A percentile compares a stretch with the other conserved stretches of the same genome.
phyloP scores from a whole-genome alignment of 2,329 filamentous ascomycete genomes.

The Pestalotiopsis sp. region DNA sequence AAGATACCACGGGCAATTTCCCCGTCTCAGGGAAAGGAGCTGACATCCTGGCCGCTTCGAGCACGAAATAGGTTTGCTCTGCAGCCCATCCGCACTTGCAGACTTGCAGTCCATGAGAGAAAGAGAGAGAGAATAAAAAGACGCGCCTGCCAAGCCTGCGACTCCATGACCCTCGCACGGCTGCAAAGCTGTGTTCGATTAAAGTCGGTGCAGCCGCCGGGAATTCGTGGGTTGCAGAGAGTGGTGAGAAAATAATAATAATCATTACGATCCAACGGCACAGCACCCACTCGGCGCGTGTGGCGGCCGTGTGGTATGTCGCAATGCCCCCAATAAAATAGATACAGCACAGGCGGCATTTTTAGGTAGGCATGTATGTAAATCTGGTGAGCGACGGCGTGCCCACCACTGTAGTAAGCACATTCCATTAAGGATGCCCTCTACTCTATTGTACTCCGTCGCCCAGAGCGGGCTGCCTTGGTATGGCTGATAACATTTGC shows the following conservation, averaged over 20 bases:
- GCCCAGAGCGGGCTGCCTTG: too few relatives aligned
- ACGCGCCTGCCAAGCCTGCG: conserved; percentile 8
- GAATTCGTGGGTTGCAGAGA: background rate
- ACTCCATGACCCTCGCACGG: conserved; percentile 1
- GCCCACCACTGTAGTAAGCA: background rate
- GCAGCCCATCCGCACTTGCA: conserved; percentile 11
- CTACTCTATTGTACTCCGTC: background rate
- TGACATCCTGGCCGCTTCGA: conserved; percentile 8
- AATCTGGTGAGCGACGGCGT: too few relatives aligned
- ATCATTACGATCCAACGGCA: background rate
- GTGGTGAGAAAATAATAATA: background rate
- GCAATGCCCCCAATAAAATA: background rate
- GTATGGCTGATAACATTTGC: background rate
- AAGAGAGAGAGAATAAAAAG: background rate
- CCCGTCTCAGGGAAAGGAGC: conserved; percentile 14
- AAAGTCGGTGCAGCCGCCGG: background rate
- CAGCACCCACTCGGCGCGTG: background rate
- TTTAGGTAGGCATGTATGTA: background rate
- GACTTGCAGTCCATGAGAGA: background rate
- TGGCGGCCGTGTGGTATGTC: background rate
- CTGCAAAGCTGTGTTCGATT: background rate
- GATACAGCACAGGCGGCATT: background rate
- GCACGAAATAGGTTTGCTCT: conserved; percentile 5
- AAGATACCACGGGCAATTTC: conserved; percentile 13
- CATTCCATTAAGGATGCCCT: background rate